phyloP scores from a whole-genome alignment of 768 basidiomycete species.

The Chiua virens region DNA sequence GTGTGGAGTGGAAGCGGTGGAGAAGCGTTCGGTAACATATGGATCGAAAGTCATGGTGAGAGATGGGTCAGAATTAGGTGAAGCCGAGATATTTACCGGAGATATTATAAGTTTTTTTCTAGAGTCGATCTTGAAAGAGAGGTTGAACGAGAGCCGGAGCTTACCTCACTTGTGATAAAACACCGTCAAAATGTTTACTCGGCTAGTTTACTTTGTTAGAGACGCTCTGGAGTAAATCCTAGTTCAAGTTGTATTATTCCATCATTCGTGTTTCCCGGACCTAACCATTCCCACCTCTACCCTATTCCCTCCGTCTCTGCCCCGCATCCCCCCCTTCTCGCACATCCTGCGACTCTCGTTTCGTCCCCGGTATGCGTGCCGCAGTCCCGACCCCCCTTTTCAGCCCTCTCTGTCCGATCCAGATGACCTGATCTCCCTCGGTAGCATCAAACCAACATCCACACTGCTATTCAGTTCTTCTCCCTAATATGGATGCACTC shows the following conservation, averaged over 20 bases:
- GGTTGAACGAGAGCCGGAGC: neutral
- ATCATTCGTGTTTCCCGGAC: constrained; percentile 1
- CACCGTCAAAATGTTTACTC: constrained; percentile 1
- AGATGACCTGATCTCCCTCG: no score
- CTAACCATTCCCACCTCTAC: neutral
- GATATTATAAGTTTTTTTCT: neutral
- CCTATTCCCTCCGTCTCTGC: neutral
- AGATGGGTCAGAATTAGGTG: neutral
- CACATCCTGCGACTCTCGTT: no score
- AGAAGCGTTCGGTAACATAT: constrained; percentile 1
- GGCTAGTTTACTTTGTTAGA: no score
- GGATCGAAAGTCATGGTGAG: constrained; percentile 24
- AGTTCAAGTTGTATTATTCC: neutral
- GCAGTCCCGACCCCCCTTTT: no score
- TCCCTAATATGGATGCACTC: no score
- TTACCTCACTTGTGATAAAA: constrained; percentile 18
- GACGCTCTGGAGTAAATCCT: no score
- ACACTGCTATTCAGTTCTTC: no score
- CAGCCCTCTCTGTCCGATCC: no score
- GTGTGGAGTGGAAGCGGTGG: constrained; percentile 8
- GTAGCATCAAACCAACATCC: no score
- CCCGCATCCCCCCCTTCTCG: neutral
- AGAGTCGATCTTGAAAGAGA: no score
- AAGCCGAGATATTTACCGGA: neutral
- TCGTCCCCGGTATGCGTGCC: no score